These are phyloP conservation scores for Hyaloscypha bicolor DNA, from an alignment of 495 filamentous ascomycete species.

Conservation along the genomic window DNA sequence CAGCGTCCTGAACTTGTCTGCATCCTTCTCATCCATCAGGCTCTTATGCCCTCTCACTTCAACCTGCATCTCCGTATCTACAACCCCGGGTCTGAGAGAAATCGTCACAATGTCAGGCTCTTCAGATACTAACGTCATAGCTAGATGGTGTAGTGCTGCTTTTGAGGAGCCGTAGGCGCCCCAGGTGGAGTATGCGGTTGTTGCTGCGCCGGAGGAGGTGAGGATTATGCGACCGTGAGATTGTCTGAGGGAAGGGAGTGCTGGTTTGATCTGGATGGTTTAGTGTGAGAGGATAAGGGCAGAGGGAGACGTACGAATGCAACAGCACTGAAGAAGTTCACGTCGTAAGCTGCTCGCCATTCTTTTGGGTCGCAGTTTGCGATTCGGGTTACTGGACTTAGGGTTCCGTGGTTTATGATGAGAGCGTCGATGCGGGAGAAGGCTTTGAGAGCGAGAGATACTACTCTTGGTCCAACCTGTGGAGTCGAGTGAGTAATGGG, in stretches of 20 bases:
- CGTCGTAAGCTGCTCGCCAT: conserved; percentile 77
- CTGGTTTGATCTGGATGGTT: conserved; percentile 64
- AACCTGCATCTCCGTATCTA: conserved; percentile 93
- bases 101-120: conserved; percentile 77
- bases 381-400: conserved; percentile 77
- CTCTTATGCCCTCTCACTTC: conserved; percentile 71
- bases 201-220: conserved; percentile 75
- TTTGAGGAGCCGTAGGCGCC: conserved; percentile 81
- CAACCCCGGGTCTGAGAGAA: conserved; percentile 76
- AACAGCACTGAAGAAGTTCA: conserved; percentile 82
- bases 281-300: background rate
- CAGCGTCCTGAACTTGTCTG: conserved; percentile 68
- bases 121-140: conserved; percentile 70
- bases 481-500: background rate
- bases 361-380: conserved; percentile 63
- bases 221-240: conserved; percentile 72
- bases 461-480: conserved; percentile 61
- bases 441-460: conserved; percentile 60
- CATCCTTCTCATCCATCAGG: conserved; percentile 65
- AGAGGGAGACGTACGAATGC: conserved; percentile 61
- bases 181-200: conserved; percentile 72
- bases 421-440: conserved; percentile 81
- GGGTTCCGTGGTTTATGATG: conserved; percentile 83
- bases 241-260: conserved; percentile 70
- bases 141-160: conserved; percentile 85